Evolutionary conservation across 2,329 filamentous ascomycete genomes (phyloP).

Genomic region (Ophiostoma ips): DNA sequence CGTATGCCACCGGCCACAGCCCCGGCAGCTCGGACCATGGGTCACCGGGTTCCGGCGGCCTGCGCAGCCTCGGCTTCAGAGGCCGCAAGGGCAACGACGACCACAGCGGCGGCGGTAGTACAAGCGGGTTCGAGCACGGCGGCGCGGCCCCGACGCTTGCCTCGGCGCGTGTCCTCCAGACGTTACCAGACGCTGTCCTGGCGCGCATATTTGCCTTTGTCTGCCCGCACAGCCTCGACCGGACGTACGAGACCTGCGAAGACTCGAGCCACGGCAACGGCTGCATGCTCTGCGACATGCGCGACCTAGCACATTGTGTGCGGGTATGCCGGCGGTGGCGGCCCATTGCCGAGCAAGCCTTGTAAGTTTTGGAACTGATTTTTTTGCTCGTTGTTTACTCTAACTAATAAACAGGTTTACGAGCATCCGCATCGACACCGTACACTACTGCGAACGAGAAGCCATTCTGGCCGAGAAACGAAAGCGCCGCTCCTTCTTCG

Average conservation of each 20-base stretch:
- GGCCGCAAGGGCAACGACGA: conserved; percentile 3
- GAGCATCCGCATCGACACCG: conserved; percentile 82
- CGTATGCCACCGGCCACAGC: conserved; percentile 11
- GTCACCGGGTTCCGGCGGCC: background rate
- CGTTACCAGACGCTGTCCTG: conserved; percentile 55
- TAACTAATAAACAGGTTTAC: conserved; percentile 46
- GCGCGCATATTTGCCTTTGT: conserved; percentile 66
- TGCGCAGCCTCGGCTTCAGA: conserved; percentile 5
- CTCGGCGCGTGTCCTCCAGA: conserved; percentile 31
- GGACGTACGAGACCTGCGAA: conserved; percentile 71
- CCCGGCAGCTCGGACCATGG: conserved; percentile 13
- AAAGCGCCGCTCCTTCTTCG: conserved; percentile 57
- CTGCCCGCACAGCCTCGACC: conserved; percentile 69
- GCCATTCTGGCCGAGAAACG: conserved; percentile 66
- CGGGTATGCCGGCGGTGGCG: conserved; percentile 62
- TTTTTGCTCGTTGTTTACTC: too few relatives aligned
- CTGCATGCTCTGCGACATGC: conserved; percentile 88
- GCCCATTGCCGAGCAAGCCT: conserved; percentile 24
- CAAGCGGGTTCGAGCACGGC: background rate
- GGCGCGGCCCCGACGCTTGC: conserved; percentile 17
- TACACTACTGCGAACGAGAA: conserved; percentile 88
- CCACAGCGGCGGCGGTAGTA: background rate
- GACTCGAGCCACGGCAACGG: conserved; percentile 62
- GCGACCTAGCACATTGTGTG: conserved; percentile 71
- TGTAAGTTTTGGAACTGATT: conserved; percentile 57